Evolutionary conservation across 2,329 filamentous ascomycete genomes (phyloP).

Genomic region (Scorias spongiosa): DNA sequence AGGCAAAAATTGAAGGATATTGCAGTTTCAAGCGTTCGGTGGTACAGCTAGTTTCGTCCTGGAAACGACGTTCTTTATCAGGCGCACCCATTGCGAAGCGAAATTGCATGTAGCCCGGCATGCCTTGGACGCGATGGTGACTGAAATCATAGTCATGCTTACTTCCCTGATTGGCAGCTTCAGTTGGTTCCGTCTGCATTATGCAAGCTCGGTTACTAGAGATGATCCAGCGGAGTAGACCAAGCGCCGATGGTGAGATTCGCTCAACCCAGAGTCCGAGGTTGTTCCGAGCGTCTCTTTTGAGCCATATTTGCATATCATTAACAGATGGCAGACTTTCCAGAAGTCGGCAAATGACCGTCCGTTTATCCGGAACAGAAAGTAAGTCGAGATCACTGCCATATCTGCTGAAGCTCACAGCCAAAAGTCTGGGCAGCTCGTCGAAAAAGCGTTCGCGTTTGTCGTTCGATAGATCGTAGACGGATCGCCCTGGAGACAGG

Average conservation of each 20-base stretch:
- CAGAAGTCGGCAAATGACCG: slow-evolving; percentile 37
- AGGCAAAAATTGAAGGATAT: slow-evolving; percentile 65
- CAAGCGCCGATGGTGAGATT: slow-evolving; percentile 50
- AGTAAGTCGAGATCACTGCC: too few relatives aligned
- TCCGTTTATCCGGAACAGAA: slow-evolving; percentile 26
- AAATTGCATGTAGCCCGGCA: slow-evolving; percentile 62
- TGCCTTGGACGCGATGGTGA: slow-evolving; percentile 40
- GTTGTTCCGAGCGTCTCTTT: slow-evolving; percentile 21
- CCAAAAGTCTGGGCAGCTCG: too few relatives aligned
- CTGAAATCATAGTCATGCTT: slow-evolving; percentile 2
- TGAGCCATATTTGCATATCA: slow-evolving; percentile 39
- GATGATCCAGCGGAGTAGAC: slow-evolving; percentile 71
- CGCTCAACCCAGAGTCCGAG: slow-evolving; percentile 39
- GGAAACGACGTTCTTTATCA: slow-evolving; percentile 68
- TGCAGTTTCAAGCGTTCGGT: slow-evolving; percentile 24
- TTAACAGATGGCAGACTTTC: slow-evolving; percentile 46
- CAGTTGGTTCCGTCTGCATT: slow-evolving; percentile 47
- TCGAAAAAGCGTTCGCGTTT: too few relatives aligned
- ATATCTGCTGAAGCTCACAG: too few relatives aligned
- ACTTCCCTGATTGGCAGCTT: slow-evolving; percentile 3
- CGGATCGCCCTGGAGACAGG: too few relatives aligned
- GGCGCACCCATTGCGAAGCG: slow-evolving; percentile 77
- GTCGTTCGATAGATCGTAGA: too few relatives aligned
- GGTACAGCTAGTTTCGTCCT: slow-evolving; percentile 41
- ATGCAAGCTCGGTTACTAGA: slow-evolving; percentile 83